Evolutionary conservation across 768 basidiomycete species (phyloP).

Genomic region (Boletellus ananas): DNA sequence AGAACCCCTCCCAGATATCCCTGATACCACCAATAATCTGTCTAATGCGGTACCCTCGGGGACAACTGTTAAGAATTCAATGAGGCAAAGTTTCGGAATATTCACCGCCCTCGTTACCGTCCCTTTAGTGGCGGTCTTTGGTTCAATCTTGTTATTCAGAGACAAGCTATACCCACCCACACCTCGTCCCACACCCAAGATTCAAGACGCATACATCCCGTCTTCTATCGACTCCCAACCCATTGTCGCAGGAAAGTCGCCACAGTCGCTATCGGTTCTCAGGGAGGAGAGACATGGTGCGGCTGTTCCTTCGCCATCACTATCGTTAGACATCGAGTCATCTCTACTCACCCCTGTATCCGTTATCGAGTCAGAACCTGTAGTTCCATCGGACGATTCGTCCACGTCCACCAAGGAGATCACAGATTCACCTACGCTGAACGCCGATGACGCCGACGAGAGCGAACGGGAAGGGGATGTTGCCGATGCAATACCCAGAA

Average conservation of each 20-base stretch:
- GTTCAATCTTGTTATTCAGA: constrained; percentile 24
- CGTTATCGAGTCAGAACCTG: constrained; percentile 1
- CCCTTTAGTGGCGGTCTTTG: constrained; percentile 23
- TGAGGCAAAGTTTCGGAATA: constrained; percentile 14
- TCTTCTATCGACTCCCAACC: constrained; percentile 2
- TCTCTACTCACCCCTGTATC: background rate
- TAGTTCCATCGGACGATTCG: constrained; percentile 5
- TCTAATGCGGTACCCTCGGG: constrained; percentile 13
- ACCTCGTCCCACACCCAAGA: background rate
- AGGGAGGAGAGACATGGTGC: constrained; percentile 1
- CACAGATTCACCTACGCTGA: constrained; percentile 7
- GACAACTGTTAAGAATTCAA: constrained; percentile 10
- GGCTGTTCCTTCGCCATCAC: background rate
- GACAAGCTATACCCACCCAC: constrained; percentile 17
- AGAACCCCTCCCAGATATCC: constrained; percentile 14
- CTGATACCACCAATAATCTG: constrained; percentile 15
- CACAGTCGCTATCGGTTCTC: background rate
- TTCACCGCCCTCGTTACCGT: constrained; percentile 19
- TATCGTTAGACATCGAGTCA: background rate
- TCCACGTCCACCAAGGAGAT: background rate
- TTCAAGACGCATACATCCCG: background rate
- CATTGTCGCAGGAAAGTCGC: background rate
- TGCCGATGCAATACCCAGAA: constrained; percentile 41
- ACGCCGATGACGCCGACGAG: constrained; percentile 47
- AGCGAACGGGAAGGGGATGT: constrained; percentile 52